These are phyloP conservation scores for Nelumbo lutea DNA, from an alignment of 164 flowering plant genomes.

Conservation along the genomic window DNA sequence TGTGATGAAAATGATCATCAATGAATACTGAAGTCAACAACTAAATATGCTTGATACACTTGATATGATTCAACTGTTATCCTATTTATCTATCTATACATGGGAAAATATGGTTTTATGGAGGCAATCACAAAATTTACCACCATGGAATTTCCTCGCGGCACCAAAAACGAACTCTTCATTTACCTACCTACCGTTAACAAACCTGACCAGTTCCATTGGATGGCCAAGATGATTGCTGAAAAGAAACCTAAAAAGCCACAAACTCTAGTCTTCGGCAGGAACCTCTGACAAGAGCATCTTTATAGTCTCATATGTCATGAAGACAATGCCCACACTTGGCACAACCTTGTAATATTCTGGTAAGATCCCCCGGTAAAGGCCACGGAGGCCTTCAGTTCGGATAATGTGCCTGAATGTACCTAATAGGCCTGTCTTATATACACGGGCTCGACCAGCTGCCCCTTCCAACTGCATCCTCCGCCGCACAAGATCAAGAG, in stretches of 20 bases:
- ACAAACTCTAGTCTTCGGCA: conserved; percentile 15
- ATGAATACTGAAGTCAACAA: conserved; percentile 10
- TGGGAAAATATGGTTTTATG: conserved; percentile 12
- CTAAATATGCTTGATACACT: conserved; percentile 14
- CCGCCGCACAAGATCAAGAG: conserved; percentile 78
- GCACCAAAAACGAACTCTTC: conserved; percentile 10
- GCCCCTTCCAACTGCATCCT: conserved; percentile 92
- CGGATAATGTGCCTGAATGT: conserved; percentile 55
- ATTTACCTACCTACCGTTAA: conserved; percentile 17
- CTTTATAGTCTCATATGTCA: conserved; percentile 76
- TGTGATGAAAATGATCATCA: conserved; percentile 15
- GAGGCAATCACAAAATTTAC: conserved; percentile 51
- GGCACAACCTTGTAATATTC: conserved; percentile 89
- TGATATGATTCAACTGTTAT: conserved; percentile 13
- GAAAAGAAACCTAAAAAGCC: neutral
- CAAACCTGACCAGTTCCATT: conserved; percentile 3
- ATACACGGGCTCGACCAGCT: conserved; percentile 66
- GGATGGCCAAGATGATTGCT: neutral
- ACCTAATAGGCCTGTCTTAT: conserved; percentile 57
- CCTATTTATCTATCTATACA: conserved; percentile 33
- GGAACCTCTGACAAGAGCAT: conserved; percentile 36
- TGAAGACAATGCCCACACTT: conserved; percentile 75
- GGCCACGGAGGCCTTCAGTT: conserved; percentile 61
- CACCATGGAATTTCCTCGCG: conserved; percentile 22
- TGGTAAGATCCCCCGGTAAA: conserved; percentile 79